Percentiles rank a stretch among this genome's conserved stretches.
Conservation (phyloP, 495 filamentous ascomycete species). For the Sordaria brevicollis region DNA sequence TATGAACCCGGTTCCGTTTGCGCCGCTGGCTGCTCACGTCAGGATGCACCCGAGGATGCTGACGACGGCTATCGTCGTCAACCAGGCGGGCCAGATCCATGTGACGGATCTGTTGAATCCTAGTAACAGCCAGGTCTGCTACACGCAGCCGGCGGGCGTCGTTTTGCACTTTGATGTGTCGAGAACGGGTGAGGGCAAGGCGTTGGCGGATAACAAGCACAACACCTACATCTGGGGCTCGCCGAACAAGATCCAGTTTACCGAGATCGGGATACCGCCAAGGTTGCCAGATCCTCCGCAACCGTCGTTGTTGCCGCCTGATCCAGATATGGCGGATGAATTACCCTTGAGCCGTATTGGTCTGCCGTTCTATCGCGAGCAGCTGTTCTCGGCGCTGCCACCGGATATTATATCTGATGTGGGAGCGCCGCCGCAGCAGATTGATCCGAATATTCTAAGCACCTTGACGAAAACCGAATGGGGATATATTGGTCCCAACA, state of each 20-base stretch:
- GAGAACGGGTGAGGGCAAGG: slow-evolving; percentile 80
- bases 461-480: slow-evolving; percentile 58
- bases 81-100: slow-evolving; percentile 83
- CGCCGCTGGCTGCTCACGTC: slow-evolving; percentile 81
- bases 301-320: slow-evolving; percentile 31
- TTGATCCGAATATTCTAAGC: slow-evolving; percentile 63
- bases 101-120: slow-evolving; percentile 93
- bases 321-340: slow-evolving; percentile 41
- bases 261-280: slow-evolving; percentile 67
- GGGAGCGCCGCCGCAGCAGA: slow-evolving; percentile 65
- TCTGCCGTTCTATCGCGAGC: slow-evolving; percentile 87
- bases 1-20: slow-evolving; percentile 83
- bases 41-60: slow-evolving; percentile 91
- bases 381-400: slow-evolving; percentile 82
- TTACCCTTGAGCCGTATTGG: slow-evolving; percentile 69
- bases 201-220: slow-evolving; percentile 67
- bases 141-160: slow-evolving; percentile 61
- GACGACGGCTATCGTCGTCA: slow-evolving; percentile 83
- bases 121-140: slow-evolving; percentile 79
- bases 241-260: slow-evolving; percentile 78
- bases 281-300: slow-evolving; percentile 61
- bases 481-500: slow-evolving; percentile 67
- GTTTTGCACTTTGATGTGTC: slow-evolving; percentile 73
- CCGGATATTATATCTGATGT: slow-evolving; percentile 70
- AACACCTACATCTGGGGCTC: slow-evolving; percentile 87